Evolutionary conservation across 495 filamentous ascomycete genomes (phyloP), one percentile per base, ranked within the genome.

Genomic region (Barbatosphaeria neglecta): DNA sequence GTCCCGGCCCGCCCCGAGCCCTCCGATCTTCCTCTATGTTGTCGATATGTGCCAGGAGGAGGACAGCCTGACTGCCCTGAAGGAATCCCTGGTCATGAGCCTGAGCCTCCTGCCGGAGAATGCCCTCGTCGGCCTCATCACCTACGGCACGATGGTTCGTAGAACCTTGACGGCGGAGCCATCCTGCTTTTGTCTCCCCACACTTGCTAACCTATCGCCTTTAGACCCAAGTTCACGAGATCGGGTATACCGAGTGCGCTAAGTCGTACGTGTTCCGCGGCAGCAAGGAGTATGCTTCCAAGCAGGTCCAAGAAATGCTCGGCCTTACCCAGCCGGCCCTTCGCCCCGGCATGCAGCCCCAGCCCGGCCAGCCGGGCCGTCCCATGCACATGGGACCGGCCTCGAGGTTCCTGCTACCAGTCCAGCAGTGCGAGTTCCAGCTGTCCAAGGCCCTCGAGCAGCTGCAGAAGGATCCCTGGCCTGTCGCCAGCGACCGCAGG

Each of bases 191-290:
- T 43, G n/a, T 47, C 8, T 20, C 37, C 0, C 17, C 8, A 39
- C 25, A 5, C 6, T 48, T 38, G 33, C 57, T 77, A 52, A 79
- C 47, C 45, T 50, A 1, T 5, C 39, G 13, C 22, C n/a, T 22
- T 2, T 44, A 92, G 86, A 75, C 90, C 33, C 90, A 97, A 79
- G 86, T 99, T 20, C 93, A 99, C 58, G 93, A 99, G 69, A 83
- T 99, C 57, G 93, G 93, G 46, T 99, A 99, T 62, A 89, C 84
- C 27, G 92, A 96, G 62, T 97, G 93, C 59, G 86, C 92, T 49
- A 99, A 99, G 68, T 95, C 93, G n/a, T 99, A 96, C 58, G 93
- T 99, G 17, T 99, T 99, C 74, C 78, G 93, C 22, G 93, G 93
- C 39, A 95, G 80, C 74, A 99, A 97, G 70, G 93, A 99, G 54